Evolutionary conservation across 2,329 filamentous ascomycete genomes (phyloP).

Genomic region (Sclerotiophoma versabilis): DNA sequence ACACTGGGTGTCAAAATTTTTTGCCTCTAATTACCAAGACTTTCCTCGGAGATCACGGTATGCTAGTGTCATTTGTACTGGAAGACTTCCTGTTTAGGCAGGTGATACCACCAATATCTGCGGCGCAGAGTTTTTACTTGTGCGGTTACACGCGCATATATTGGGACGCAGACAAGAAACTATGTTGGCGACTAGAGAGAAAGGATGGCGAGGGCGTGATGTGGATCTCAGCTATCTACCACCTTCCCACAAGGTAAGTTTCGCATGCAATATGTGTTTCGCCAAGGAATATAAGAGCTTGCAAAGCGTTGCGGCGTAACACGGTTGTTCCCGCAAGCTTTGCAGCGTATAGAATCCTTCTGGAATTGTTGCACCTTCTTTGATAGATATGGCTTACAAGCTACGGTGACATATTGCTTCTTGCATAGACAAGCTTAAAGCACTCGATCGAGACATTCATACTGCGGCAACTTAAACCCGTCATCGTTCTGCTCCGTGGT

Average conservation of each 20-base stretch:
- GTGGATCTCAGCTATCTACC: background rate
- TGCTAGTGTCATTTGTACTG: conserved; percentile 7
- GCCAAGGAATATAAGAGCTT: conserved; percentile 8
- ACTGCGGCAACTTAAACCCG: conserved; percentile 25
- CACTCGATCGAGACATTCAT: conserved; percentile 8
- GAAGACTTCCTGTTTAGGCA: conserved; percentile 8
- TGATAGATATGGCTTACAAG: background rate
- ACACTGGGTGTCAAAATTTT: background rate
- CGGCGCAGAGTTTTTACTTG: conserved; percentile 11
- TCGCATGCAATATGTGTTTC: background rate
- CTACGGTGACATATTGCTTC: background rate
- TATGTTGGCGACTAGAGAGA: background rate
- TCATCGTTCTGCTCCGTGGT: conserved; percentile 20
- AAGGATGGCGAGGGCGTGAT: background rate
- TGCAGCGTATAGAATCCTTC: background rate
- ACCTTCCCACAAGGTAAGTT: conserved; percentile 7
- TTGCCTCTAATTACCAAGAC: conserved; percentile 9
- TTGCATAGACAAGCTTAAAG: no score
- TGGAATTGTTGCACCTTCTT: background rate
- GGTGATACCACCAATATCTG: conserved; percentile 5
- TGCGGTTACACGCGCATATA: conserved; percentile 15
- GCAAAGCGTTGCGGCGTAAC: background rate
- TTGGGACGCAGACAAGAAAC: background rate
- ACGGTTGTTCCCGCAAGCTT: background rate
- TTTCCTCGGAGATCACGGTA: conserved; percentile 5